Conservation (phyloP, 257 asterid genomes). For the Gentiana straminea region DNA sequence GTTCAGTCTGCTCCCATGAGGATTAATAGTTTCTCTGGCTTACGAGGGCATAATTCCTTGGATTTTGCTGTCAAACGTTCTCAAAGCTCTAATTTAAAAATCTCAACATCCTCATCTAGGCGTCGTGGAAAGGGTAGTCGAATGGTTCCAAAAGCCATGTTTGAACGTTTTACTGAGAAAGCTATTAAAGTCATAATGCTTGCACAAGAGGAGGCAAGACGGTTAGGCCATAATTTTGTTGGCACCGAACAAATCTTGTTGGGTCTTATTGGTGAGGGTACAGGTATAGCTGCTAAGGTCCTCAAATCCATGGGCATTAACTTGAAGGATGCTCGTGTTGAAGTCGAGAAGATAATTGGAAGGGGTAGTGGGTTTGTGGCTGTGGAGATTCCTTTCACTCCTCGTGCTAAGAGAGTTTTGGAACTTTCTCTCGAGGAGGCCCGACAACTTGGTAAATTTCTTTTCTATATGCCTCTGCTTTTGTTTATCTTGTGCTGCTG, state of each 20-base stretch:
- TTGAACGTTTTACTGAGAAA: slow-evolving; percentile 96
- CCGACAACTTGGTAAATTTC: slow-evolving; percentile 78
- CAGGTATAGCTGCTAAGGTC: slow-evolving; percentile 99
- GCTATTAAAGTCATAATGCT: slow-evolving; percentile 97
- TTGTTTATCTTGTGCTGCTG: not conserved
- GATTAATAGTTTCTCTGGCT: slow-evolving; percentile 50
- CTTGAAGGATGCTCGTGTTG: slow-evolving; percentile 97
- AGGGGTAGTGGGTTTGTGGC: slow-evolving; percentile 98
- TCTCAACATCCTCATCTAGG: slow-evolving; percentile 33
- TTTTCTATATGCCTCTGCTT: slow-evolving; percentile 1
- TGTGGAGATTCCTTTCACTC: slow-evolving; percentile 96
- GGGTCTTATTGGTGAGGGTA: slow-evolving; percentile 98
- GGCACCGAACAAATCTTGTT: slow-evolving; percentile 94
- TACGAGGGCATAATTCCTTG: slow-evolving; percentile 63
- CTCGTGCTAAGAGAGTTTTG: slow-evolving; percentile 93
- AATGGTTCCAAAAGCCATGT: slow-evolving; percentile 72
- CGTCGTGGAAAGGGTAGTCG: slow-evolving; percentile 41
- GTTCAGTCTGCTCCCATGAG: slow-evolving; percentile 26
- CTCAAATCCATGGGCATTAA: slow-evolving; percentile 94
- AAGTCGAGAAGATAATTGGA: slow-evolving; percentile 95
- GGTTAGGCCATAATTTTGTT: slow-evolving; percentile 94
- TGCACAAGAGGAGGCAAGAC: slow-evolving; percentile 97
- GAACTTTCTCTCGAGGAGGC: slow-evolving; percentile 99
- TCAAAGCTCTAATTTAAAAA: slow-evolving; percentile 57
- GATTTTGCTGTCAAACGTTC: slow-evolving; percentile 39